Evolutionary conservation across 2,329 filamentous ascomycete genomes (phyloP), one percentile per base, ranked within the genome.

Genomic region (Scedosporium boydii): DNA sequence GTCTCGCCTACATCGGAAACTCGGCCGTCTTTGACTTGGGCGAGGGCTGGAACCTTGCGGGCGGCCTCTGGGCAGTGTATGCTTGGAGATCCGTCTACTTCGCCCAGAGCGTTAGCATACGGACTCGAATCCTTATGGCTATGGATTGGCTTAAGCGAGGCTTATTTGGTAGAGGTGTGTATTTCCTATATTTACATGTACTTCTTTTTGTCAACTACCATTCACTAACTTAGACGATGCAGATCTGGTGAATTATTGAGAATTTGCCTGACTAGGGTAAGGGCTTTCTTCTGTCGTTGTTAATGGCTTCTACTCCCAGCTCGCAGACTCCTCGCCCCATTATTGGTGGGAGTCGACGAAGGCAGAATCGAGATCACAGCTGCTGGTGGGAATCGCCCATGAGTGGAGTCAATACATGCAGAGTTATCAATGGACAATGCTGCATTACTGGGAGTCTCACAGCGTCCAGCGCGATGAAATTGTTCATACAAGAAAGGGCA

Each of bases 131-230:
- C 66, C 76, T 99, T 70, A 80, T 99, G 75, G 92, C 92, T 18
- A 97, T 99, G 95, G 95, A 99, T 74, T 99, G 95, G 95, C 87
- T 86, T n/a, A 99, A 98, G 84, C 83, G 96, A 72, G 90, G 91
- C 12, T 76, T 99, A 23, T 99, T 99, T 78, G 95, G 95, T 68
- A 84, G 95, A 87, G 95, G 93, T 97, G 77, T 79, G 87, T 79
- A 63, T 56, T 61, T 51, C 14, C 27, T 23, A 27, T 23, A 12
- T 29, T 26, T 4, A 9, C 3, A 6, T n/a, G 21, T 23, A 5
- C 7, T 21, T n/a, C 6, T 21, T 18, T 41, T 44, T 16, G 4
- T 18, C 16, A 3, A 42, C 18, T 3, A 18, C 3, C 18, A 34
- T 38, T 29, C 18, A 21, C 59, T 56, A 61, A 61, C 27, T 27